Conservation (phyloP, 768 basidiomycete genomes). For the Clathrus columnatus region DNA sequence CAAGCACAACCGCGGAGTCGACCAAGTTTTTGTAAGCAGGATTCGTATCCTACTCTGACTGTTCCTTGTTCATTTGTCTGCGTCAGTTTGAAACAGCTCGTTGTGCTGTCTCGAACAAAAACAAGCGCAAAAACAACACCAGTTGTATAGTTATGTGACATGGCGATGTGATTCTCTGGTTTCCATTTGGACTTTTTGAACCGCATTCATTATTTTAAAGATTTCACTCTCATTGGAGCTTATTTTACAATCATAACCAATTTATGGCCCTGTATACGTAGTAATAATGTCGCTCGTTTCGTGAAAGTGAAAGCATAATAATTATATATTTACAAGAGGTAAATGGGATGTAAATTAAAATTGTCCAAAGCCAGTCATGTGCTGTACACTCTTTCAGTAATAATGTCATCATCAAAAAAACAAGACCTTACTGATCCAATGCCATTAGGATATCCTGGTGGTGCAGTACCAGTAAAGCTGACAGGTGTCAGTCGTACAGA, state of each 20-base stretch:
- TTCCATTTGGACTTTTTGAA: not conserved
- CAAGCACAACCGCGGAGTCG: constrained; percentile 91
- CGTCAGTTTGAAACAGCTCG: constrained; percentile 67
- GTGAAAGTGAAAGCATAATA: not conserved
- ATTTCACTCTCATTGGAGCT: not conserved
- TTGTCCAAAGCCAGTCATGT: constrained; percentile 57
- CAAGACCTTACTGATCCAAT: constrained; percentile 54
- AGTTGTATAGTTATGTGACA: not conserved
- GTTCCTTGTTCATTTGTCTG: not conserved
- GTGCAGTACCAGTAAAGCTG: constrained; percentile 58
- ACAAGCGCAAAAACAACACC: constrained; percentile 35
- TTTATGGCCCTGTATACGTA: not conserved
- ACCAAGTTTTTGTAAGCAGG: constrained; percentile 60
- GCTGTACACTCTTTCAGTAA: constrained; percentile 23
- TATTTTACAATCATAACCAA: not conserved
- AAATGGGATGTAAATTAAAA: constrained; percentile 21
- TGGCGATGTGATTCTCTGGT: not conserved
- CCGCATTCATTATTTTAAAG: constrained; percentile 1
- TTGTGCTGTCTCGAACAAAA: constrained; percentile 66
- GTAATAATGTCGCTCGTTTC: not conserved
- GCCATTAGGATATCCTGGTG: constrained; percentile 44
- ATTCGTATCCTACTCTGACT: not conserved
- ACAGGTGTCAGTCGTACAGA: constrained; percentile 2
- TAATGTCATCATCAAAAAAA: not conserved
- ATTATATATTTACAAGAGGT: constrained; percentile 5